Conservation (phyloP, 768 basidiomycete genomes). For the Suillus decipiens region DNA sequence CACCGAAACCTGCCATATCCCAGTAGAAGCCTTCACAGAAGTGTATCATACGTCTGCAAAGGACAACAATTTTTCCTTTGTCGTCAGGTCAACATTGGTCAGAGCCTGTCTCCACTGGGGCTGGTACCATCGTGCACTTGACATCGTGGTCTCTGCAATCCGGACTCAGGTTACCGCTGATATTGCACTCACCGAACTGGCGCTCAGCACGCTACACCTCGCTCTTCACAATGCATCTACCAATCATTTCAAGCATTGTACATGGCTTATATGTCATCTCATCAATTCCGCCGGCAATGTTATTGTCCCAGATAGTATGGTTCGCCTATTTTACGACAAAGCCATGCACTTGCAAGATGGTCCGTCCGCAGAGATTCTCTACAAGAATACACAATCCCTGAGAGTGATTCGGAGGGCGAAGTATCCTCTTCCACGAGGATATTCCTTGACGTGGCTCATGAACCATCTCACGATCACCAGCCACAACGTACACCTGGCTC, state of each 20-base stretch:
- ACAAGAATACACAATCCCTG: constrained; percentile 43
- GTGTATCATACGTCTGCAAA: constrained; percentile 35
- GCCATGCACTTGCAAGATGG: constrained; percentile 34
- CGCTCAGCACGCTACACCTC: constrained; percentile 45
- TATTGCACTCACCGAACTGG: constrained; percentile 34
- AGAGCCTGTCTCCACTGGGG: constrained; percentile 57
- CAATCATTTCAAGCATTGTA: constrained; percentile 40
- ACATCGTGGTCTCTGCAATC: constrained; percentile 37
- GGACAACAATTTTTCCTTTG: constrained; percentile 42
- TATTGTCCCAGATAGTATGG: constrained; percentile 43
- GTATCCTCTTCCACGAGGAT: constrained; percentile 54
- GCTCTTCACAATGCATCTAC: constrained; percentile 39
- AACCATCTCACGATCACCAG: constrained; percentile 39
- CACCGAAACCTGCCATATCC: constrained; percentile 45
- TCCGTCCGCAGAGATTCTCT: constrained; percentile 46
- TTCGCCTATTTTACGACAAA: constrained; percentile 49
- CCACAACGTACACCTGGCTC: constrained; percentile 46
- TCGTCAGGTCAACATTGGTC: constrained; percentile 51
- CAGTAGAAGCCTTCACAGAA: constrained; percentile 45
- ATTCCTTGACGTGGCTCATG: constrained; percentile 56
- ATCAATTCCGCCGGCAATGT: constrained; percentile 31
- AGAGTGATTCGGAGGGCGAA: constrained; percentile 31
- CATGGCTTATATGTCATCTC: constrained; percentile 42
- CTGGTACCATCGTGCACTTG: constrained; percentile 47
- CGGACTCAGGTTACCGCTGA: constrained; percentile 24